Conservation (phyloP, 2,329 filamentous ascomycete genomes). For the Trichoderma koningiopsis region DNA sequence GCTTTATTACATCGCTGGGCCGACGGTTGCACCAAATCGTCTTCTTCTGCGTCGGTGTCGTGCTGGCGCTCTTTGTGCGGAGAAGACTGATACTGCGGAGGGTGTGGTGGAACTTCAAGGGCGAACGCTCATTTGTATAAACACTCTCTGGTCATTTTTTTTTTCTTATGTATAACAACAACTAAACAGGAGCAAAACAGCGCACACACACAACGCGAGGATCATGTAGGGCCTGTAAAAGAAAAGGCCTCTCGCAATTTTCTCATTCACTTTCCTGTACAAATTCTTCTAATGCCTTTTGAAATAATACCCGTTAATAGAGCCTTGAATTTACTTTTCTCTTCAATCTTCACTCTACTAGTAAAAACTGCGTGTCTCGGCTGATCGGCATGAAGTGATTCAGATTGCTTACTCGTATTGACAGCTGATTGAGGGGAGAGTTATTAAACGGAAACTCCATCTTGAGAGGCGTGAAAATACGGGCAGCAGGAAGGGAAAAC, state of each 20-base stretch:
- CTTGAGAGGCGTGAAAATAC: not conserved
- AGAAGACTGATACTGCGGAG: constrained; percentile 29
- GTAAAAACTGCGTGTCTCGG: not conserved
- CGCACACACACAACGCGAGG: not conserved
- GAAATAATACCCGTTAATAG: constrained; percentile 10
- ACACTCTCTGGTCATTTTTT: not conserved
- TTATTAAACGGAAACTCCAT: not conserved
- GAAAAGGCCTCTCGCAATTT: constrained; percentile 1
- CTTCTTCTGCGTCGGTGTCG: constrained; percentile 30
- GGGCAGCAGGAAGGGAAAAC: not conserved
- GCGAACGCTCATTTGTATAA: constrained; percentile 16
- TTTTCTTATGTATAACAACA: not conserved
- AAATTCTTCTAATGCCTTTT: not conserved
- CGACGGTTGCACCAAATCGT: constrained; percentile 26
- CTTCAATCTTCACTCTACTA: too few relatives aligned
- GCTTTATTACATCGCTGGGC: constrained; percentile 29
- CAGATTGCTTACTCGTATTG: not conserved
- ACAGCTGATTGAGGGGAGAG: not conserved
- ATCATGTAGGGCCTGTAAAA: not conserved
- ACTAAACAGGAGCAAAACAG: not conserved
- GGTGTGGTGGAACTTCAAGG: constrained; percentile 24
- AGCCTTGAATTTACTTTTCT: not conserved
- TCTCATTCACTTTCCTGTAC: not conserved
- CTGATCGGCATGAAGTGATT: not conserved
- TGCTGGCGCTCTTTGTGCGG: constrained; percentile 29